Evolutionary conservation across 1,284 basidiomycete species (phyloP), one percentile per base, ranked within the genome.

Genomic region (Ganoderma meredithae): DNA sequence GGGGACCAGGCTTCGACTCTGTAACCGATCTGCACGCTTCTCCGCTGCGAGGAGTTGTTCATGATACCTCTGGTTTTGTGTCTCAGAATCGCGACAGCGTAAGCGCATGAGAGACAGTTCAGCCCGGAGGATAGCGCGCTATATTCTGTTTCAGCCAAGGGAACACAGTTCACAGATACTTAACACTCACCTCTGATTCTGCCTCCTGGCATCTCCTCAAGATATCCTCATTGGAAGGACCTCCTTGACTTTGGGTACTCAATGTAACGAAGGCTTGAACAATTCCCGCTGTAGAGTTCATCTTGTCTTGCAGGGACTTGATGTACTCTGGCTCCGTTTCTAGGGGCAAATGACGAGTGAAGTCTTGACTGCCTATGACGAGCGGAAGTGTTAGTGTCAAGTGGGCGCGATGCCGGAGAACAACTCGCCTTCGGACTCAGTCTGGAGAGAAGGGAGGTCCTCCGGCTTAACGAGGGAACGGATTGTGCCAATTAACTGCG

Each of bases 21-120:
- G 86, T 62, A 90, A 77, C 49, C 93, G 86, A 75, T 96, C 95
- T 59, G 90, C 77, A n/a, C 89, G 88, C 71, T 86, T 91, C 80
- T 95, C 90, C 0, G 90, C 87, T 7, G 82, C 81, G 7, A 86
- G 76, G 33, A 96, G 86, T 55, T 90, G 86, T 44, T 85, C 83
- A 64, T 86, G 84, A 67, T 86, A 86, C 65, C 79, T 78, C 63
- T 90, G 86, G 61, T 84, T 87, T 69, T 90, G 84, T 22, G 81
- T 78, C 72, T 88, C 83, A 0, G 85, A 80, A 63, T 90, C 86
- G 47, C 84, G 81, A 58, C 95, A 81, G 76, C 86, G 84, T 33
- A 84, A 79, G 60, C 86, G 86, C 62, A 91, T 81, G n/a, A 89
- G 73, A 62, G 86, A 84, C 13, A 93, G 79, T 77, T 92, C 87